Conservation (phyloP, 1,284 basidiomycete genomes). For the Phellinidium pouzarii region DNA sequence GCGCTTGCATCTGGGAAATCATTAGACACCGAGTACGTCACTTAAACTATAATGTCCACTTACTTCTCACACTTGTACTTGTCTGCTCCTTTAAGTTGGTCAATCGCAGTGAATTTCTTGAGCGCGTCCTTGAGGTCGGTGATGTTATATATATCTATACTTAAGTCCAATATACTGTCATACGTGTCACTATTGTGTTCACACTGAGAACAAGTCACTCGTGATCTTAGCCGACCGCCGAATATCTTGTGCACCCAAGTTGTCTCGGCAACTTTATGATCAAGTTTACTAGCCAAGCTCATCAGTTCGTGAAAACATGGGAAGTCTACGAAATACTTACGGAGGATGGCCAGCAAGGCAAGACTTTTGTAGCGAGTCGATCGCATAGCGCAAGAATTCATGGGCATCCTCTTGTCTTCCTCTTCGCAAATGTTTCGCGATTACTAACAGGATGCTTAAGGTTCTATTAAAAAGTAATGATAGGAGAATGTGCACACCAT, state of each 20-base stretch:
- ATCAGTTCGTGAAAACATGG: constrained; percentile 13
- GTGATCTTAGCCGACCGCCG: constrained; percentile 86
- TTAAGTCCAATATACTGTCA: constrained; percentile 91
- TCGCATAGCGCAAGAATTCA: constrained; percentile 93
- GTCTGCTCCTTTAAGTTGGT: constrained; percentile 83
- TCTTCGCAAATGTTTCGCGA: constrained; percentile 85
- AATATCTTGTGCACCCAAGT: constrained; percentile 95
- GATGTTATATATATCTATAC: constrained; percentile 74
- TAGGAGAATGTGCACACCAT: constrained; percentile 42
- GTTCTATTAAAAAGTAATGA: background rate
- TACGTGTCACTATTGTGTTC: constrained; percentile 92
- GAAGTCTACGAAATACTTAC: constrained; percentile 37
- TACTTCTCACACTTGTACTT: constrained; percentile 99
- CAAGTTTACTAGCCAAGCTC: constrained; percentile 55
- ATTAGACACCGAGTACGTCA: constrained; percentile 6
- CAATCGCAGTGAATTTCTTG: constrained; percentile 76
- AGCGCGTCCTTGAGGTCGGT: constrained; percentile 71
- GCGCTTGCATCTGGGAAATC: constrained; percentile 70
- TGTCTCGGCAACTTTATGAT: constrained; percentile 77
- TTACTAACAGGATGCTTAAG: constrained; percentile 44
- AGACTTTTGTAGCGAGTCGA: constrained; percentile 87
- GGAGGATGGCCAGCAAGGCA: constrained; percentile 68
- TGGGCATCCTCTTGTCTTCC: constrained; percentile 98
- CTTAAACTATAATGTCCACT: constrained; percentile 27
- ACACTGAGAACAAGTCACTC: constrained; percentile 87